Evolutionary conservation across 495 filamentous ascomycete species (phyloP).

Genomic region (Tuber aestivum): DNA sequence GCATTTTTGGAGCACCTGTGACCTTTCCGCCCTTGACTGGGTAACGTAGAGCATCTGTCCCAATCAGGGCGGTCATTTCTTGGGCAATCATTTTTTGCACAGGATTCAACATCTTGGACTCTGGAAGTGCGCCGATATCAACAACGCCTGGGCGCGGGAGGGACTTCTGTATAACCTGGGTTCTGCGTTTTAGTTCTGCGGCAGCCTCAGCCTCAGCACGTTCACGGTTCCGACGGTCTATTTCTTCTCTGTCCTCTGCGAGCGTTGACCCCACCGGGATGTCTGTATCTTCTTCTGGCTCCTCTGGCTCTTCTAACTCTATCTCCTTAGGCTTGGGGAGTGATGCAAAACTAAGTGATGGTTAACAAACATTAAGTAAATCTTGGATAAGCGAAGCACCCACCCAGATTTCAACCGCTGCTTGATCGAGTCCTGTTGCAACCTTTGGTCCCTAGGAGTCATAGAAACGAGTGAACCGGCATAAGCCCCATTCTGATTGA

Average conservation of each 20-base stretch:
- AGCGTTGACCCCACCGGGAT: conserved; percentile 47
- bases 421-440: conserved; percentile 64
- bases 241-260: conserved; percentile 79
- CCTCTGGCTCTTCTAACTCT: conserved; percentile 84
- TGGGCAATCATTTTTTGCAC: conserved; percentile 57
- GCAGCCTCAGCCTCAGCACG: conserved; percentile 63
- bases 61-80: conserved; percentile 73
- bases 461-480: conserved; percentile 63
- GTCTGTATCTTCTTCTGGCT: conserved; percentile 52
- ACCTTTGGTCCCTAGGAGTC: conserved; percentile 70
- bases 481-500: conserved; percentile 62
- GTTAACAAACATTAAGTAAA: conserved; percentile 66
- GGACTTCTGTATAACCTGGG: conserved; percentile 78
- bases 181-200: conserved; percentile 74
- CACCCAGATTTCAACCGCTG: conserved; percentile 59
- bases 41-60: conserved; percentile 70
- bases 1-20: conserved; percentile 53
- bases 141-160: conserved; percentile 72
- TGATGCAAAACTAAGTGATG: conserved; percentile 65
- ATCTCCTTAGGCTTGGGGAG: conserved; percentile 87
- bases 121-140: conserved; percentile 61
- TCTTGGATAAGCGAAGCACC: conserved; percentile 70
- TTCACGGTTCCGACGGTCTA: conserved; percentile 65
- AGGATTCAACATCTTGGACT: conserved; percentile 48
- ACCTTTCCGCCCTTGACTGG: conserved; percentile 62